These are phyloP conservation scores for Picea glauca DNA, from an alignment of 75 land plant genomes.

Conservation along the genomic window DNA sequence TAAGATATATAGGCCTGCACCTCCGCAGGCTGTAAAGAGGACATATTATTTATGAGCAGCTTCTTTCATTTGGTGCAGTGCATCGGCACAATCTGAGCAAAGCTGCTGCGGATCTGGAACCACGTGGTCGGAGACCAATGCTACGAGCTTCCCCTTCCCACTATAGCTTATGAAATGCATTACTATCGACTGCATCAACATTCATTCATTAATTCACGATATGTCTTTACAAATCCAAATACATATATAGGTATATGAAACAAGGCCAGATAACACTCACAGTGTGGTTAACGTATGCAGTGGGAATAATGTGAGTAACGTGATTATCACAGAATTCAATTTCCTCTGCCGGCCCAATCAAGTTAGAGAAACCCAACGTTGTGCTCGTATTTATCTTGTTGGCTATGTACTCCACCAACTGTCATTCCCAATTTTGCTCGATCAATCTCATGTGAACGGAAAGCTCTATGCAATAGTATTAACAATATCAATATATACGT, in stretches of 20 bases:
- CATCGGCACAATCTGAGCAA: neutral
- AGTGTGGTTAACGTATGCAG: neutral
- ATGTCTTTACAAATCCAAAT: too few relatives aligned
- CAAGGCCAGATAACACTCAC: too few relatives aligned
- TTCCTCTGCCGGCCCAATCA: neutral
- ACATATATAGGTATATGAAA: too few relatives aligned
- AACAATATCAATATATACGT: too few relatives aligned
- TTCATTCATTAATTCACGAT: too few relatives aligned
- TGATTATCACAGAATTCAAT: neutral
- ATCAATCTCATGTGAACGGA: too few relatives aligned
- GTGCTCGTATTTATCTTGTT: neutral
- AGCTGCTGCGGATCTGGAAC: neutral
- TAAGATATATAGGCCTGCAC: too few relatives aligned
- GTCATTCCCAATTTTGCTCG: too few relatives aligned
- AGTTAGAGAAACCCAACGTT: neutral
- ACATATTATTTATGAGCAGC: too few relatives aligned
- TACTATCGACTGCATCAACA: neutral
- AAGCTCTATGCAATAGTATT: too few relatives aligned
- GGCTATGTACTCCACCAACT: too few relatives aligned
- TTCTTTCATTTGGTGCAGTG: neutral
- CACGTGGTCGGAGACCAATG: neutral
- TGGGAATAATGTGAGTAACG: conserved; percentile 2
- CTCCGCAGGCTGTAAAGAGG: too few relatives aligned
- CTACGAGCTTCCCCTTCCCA: neutral
- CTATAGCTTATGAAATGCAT: neutral